phyloP scores from a whole-genome alignment of 768 basidiomycete genomes.

The Exidia glandulosa region DNA sequence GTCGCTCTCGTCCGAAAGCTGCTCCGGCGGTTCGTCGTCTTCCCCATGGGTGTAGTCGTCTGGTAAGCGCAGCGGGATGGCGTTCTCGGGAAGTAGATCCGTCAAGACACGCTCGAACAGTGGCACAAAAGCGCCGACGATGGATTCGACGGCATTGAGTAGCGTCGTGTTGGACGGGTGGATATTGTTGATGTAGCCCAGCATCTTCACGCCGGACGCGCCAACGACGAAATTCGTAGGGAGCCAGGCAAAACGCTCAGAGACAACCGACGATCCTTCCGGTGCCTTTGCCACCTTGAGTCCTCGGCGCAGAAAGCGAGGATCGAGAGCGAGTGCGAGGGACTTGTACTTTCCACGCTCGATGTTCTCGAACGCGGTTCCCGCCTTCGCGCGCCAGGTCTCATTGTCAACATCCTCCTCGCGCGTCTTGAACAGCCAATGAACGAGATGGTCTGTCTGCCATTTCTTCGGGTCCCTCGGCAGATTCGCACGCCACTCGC shows the following conservation, averaged over 20 bases:
- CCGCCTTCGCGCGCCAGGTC: neutral
- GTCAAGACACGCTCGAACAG: slow-evolving; percentile 43
- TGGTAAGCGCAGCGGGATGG: slow-evolving; percentile 30
- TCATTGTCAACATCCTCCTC: neutral
- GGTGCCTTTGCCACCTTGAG: neutral
- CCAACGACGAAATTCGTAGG: slow-evolving; percentile 34
- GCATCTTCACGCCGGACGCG: slow-evolving; percentile 17
- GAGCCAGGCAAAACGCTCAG: slow-evolving; percentile 26
- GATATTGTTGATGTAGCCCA: slow-evolving; percentile 48
- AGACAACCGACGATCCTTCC: neutral
- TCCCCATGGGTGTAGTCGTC: slow-evolving; percentile 29
- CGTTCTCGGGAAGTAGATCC: slow-evolving; percentile 41
- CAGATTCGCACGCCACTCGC: neutral
- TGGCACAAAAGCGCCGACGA: slow-evolving; percentile 30
- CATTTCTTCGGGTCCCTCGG: neutral
- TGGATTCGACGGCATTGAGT: slow-evolving; percentile 22
- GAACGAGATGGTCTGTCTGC: neutral
- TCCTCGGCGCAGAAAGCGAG: neutral
- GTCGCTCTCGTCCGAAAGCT: slow-evolving; percentile 37
- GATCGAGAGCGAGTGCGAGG: neutral
- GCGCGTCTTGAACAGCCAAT: neutral
- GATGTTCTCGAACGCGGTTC: neutral
- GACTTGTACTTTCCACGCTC: neutral
- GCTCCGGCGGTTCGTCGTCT: slow-evolving; percentile 36
- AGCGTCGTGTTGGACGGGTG: slow-evolving; percentile 23